Evolutionary conservation across 2,329 filamentous ascomycete species (phyloP), one percentile per base, ranked within the genome.

Genomic region (Berkeleyomyces basicola): DNA sequence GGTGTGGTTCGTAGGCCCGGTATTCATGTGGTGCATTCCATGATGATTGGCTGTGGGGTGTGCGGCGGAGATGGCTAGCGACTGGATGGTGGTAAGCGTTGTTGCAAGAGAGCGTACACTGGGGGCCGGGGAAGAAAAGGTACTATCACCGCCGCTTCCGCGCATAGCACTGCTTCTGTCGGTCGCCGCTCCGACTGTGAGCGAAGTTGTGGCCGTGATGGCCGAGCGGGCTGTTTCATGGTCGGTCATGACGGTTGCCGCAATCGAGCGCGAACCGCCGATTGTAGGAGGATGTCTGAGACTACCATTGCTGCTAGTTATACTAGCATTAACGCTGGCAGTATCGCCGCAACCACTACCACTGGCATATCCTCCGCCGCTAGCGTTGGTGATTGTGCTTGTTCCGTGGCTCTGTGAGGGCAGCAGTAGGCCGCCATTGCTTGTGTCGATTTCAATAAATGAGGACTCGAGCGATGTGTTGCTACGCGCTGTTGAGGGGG

Each of bases 51-150:
- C 67, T 69, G 62, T 71, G 58, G 72, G 75, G 61, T 73, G 33
- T 39, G 33, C 51, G 4, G 51, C 51, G 36, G 51, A 55, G 16
- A 16, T 39, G 75, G 57, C 75, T 66, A 83, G 78, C 0, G 88
- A 92, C 69, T 92, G 88, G 64, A 95, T 90, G 0, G 88, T 95
- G 0, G 89, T 93, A 62, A 95, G 77, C 1, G 88, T 93, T 0
- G 88, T 93, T 1, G 88, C 88, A 61, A 95, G 77, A 2, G 88
- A 92, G 65, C 84, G 85, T 58, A 90, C 83, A 6, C 88, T 92
- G 36, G 88, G 88, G 42, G 88, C 86, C 1, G 88, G 88, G 10
- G 88, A 91, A 16, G 87, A 91, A 71, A 92, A 92, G 44, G 87
- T 90, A 75, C 83, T 86, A 72, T 84, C 82, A 62, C 78, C 86